A percentile compares a stretch with the other conserved stretches of the same genome.
phyloP scores from a whole-genome alignment of 148 eudicot species.

The Vaccinium myrtillus region DNA sequence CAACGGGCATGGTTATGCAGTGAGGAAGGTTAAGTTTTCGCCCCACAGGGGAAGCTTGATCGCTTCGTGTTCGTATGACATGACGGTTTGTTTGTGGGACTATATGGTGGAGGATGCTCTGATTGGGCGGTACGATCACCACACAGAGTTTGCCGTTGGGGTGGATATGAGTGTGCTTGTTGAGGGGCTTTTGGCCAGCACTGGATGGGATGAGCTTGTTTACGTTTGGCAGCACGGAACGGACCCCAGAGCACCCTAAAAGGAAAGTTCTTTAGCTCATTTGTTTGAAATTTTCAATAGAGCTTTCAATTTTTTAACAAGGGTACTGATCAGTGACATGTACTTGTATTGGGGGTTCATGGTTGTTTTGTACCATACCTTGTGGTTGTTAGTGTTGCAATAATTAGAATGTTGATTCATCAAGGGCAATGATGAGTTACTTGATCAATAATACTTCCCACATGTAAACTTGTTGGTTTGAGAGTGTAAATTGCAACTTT shows the following conservation, averaged over 20 bases:
- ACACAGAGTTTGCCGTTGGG: conserved; percentile 93
- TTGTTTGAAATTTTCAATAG: background rate
- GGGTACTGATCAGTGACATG: background rate
- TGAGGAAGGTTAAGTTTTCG: conserved; percentile 86
- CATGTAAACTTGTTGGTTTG: background rate
- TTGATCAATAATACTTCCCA: conserved; percentile 5
- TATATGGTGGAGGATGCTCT: conserved; percentile 87
- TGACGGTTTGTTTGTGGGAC: conserved; percentile 94
- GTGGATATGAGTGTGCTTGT: conserved; percentile 98
- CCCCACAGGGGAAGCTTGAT: conserved; percentile 72
- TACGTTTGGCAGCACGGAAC: conserved; percentile 96
- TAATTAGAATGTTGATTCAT: background rate
- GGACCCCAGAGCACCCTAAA: conserved; percentile 77
- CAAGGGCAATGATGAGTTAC: too few species aligned
- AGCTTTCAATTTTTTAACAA: background rate
- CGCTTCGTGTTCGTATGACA: conserved; percentile 86
- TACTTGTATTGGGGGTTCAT: conserved; percentile 2
- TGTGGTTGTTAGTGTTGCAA: conserved; percentile 10
- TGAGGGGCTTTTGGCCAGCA: conserved; percentile 89
- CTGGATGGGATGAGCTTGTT: conserved; percentile 97
- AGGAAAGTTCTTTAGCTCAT: background rate
- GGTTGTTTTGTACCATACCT: background rate
- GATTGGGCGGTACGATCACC: conserved; percentile 87
- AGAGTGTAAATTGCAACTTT: background rate
- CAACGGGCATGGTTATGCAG: conserved; percentile 78